Percentiles rank a stretch among this genome's conserved stretches.
Evolutionary conservation across 2,329 filamentous ascomycete genomes (phyloP).

Genomic region (Sporothrix variecibatus): DNA sequence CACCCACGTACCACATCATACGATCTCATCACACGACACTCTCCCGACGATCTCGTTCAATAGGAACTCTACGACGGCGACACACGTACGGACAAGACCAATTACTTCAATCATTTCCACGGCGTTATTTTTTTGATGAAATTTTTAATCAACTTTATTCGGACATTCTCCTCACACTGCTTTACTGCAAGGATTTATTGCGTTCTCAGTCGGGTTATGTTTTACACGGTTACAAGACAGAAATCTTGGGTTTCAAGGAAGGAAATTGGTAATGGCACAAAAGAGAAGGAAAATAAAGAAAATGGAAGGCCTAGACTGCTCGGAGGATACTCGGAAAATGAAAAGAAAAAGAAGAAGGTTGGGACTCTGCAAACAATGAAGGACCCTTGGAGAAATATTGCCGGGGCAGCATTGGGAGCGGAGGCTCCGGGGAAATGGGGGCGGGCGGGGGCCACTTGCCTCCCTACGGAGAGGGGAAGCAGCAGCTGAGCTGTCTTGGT

Average conservation of each 20-base stretch:
- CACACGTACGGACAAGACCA: neutral
- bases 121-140: neutral
- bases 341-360: no score
- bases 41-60: neutral
- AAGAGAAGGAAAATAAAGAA: neutral
- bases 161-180: neutral
- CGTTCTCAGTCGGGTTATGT: neutral
- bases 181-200: neutral
- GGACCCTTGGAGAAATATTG: neutral
- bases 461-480: neutral
- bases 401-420: neutral
- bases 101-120: neutral
- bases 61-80: neutral
- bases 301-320: neutral
- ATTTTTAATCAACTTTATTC: neutral
- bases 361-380: neutral
- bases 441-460: neutral
- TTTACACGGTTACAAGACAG: neutral
- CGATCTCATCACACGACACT: neutral
- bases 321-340: neutral
- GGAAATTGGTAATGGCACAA: neutral
- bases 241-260: neutral
- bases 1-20: neutral
- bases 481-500: neutral
- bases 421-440: conserved; percentile 2